Evolutionary conservation across 2,329 filamentous ascomycete genomes (phyloP), one percentile per base, ranked within the genome.

Genomic region (Fusarium euwallaceae): DNA sequence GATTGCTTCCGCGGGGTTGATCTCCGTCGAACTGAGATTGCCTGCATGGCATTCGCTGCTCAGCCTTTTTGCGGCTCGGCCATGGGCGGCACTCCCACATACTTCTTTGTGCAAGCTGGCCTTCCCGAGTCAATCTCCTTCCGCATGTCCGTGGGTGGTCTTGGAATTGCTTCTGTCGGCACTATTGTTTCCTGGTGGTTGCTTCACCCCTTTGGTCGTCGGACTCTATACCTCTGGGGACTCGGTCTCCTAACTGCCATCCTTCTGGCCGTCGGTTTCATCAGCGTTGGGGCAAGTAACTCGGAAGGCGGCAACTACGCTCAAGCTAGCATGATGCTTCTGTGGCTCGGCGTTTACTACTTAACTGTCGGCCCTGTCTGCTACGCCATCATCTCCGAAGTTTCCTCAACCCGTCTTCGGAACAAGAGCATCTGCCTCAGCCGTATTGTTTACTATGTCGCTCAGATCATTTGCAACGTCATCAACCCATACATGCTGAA

Each of bases 1-100:
- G 86, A 88, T 77, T 88, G 86, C 72, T 88, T 89, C 78, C 84
- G 83, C 27, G 84, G 83, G 9, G 75, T 80, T 9, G 85, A 89
- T 64, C 79, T 86, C 11, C 82, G 85, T 2, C 81, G 86, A 39
- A 87, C 85, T 1, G 84, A 86, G 69, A 85, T 87, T 36, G 83
- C 83, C 36, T 82, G 84, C 66, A n/a, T 61, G n/a, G 45, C 59
- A 8, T 67, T 62, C 5, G 24, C 59, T 6, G 64, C 64, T 9
- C 64, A 67, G 12, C 61, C 61, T 27, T 55, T 43, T 3, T 61
- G 55, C 5, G 64, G 64, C 27, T 59, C 59, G 6, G 64, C 43
- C 7, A 67, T 67, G 36, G 58, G 58, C 6, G 64, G 64, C 4
- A 55, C 43, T 6, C 58, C 64, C 2, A 67, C 58, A 12, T 67